These are phyloP conservation scores for Tranzscheliella williamsii DNA, from an alignment of 1,284 basidiomycete species.

Conservation along the genomic window DNA sequence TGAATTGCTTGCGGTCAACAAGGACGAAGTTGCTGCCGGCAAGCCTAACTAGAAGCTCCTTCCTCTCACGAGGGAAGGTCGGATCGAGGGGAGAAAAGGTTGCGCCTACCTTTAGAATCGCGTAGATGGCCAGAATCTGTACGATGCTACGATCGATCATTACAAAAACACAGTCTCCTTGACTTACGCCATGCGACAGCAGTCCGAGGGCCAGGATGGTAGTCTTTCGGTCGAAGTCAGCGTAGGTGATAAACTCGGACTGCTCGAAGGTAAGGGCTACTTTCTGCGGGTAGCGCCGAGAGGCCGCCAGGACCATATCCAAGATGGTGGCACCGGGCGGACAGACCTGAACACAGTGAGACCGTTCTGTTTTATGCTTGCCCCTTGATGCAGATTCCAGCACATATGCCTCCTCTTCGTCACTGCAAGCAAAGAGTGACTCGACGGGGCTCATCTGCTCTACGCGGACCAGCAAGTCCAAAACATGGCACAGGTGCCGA, in stretches of 20 bases:
- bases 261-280: background rate
- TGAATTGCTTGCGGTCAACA: background rate
- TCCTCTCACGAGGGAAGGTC: background rate
- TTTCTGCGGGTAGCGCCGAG: background rate
- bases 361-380: too few relatives aligned
- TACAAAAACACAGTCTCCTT: background rate
- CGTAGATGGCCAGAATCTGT: background rate
- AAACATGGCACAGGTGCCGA: background rate
- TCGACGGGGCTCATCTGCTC: background rate
- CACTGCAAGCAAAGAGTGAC: background rate
- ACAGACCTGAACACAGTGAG: too few relatives aligned
- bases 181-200: background rate
- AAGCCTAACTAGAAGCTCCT: background rate
- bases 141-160: background rate
- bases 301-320: background rate
- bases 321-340: background rate
- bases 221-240: background rate
- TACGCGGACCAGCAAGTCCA: background rate
- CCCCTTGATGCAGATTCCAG: background rate
- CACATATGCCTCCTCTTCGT: background rate
- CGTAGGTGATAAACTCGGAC: background rate
- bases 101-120: background rate
- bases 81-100: background rate
- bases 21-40: background rate
- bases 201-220: background rate